Evolutionary conservation across 2,329 filamentous ascomycete genomes (phyloP).

Genomic region (Verticillium alfalfae): DNA sequence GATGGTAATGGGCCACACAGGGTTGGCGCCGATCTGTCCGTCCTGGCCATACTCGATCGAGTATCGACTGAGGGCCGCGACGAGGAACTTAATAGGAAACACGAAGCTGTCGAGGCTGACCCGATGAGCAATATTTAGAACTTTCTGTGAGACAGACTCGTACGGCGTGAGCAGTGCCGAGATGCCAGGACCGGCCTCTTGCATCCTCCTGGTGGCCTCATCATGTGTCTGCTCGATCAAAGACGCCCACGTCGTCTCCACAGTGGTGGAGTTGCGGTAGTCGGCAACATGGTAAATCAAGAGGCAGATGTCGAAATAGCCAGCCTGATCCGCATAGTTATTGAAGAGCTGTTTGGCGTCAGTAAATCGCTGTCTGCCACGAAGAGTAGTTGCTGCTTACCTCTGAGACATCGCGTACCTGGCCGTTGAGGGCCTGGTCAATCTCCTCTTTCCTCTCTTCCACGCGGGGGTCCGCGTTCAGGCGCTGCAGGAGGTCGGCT

Average conservation of each 20-base stretch:
- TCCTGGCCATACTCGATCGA: constrained; percentile 54
- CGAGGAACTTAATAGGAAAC: constrained; percentile 56
- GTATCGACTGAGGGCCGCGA: constrained; percentile 60
- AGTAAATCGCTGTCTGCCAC: constrained; percentile 8
- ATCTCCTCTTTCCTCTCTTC: constrained; percentile 60
- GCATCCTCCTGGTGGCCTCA: constrained; percentile 38
- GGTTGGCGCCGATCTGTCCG: constrained; percentile 49
- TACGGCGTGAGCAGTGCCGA: constrained; percentile 52
- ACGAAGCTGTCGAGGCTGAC: constrained; percentile 61
- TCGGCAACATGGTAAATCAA: constrained; percentile 90
- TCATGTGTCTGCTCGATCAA: constrained; percentile 69
- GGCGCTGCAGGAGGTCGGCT: constrained; percentile 77
- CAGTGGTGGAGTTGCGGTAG: constrained; percentile 81
- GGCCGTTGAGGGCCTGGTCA: constrained; percentile 65
- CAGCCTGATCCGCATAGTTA: constrained; percentile 80
- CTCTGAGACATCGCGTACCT: constrained; percentile 68
- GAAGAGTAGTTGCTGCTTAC: constrained; percentile 47
- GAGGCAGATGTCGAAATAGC: constrained; percentile 90
- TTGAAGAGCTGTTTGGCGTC: constrained; percentile 70
- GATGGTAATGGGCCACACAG: constrained; percentile 51
- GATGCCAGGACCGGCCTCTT: constrained; percentile 32
- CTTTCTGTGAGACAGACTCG: constrained; percentile 60
- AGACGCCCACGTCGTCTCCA: constrained; percentile 77
- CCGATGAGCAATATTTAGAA: constrained; percentile 60
- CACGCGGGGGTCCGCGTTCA: constrained; percentile 69